phyloP scores from a whole-genome alignment of 2,329 filamentous ascomycete species.

The Dothideomycetes sp. region DNA sequence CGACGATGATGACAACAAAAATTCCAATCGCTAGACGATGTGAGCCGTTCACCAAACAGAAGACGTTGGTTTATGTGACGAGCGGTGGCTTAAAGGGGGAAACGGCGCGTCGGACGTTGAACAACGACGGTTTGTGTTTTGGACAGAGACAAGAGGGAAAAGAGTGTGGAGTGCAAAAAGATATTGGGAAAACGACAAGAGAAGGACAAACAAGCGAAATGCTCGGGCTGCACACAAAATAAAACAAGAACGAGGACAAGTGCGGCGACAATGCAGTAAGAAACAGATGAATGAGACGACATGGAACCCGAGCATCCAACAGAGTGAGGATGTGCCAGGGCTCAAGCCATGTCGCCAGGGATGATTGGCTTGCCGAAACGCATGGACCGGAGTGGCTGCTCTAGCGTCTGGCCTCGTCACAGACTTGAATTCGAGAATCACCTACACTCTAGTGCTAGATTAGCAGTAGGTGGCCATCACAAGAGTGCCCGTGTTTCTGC shows the following conservation, averaged over 20 bases:
- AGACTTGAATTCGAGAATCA: no score
- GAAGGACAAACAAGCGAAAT: neutral
- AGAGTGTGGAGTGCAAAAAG: no score
- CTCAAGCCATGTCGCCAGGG: neutral
- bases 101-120: constrained; percentile 5
- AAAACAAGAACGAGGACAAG: constrained; percentile 4
- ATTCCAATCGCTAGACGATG: constrained; percentile 1
- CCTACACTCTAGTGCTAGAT: no score
- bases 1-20: constrained; percentile 6
- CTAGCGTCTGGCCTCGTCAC: neutral
- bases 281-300: constrained; percentile 7
- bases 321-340: neutral
- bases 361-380: neutral
- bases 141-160: constrained; percentile 5
- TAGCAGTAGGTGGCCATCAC: no score
- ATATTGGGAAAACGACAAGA: neutral
- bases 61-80: constrained; percentile 4
- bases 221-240: constrained; percentile 4
- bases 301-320: constrained; percentile 1
- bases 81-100: constrained; percentile 7
- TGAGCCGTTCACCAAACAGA: constrained; percentile 6
- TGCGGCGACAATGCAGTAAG: constrained; percentile 2
- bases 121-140: constrained; percentile 10
- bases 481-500: no score
- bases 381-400: neutral